These are phyloP conservation scores for Gyromitra esculenta DNA, from an alignment of 2,329 filamentous ascomycete genomes.

Conservation along the genomic window DNA sequence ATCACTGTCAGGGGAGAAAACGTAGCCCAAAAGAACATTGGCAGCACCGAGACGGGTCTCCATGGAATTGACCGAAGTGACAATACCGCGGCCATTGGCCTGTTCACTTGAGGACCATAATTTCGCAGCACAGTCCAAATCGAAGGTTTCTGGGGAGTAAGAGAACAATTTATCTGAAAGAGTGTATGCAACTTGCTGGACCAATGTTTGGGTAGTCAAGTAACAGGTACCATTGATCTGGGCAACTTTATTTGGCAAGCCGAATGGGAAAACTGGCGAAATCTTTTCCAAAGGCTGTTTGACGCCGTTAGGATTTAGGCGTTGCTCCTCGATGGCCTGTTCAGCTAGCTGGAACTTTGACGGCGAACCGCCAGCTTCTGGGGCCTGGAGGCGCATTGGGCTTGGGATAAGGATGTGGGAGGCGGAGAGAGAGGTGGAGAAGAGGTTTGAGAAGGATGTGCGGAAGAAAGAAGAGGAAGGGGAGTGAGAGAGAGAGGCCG, in stretches of 20 bases:
- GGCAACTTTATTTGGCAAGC: constrained; percentile 52
- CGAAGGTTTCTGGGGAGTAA: constrained; percentile 93
- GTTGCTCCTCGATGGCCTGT: constrained; percentile 40
- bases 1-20: constrained; percentile 97
- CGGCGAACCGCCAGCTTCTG: constrained; percentile 33
- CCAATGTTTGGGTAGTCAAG: constrained; percentile 87
- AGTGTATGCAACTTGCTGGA: constrained; percentile 95
- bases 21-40: constrained; percentile 90
- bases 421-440: constrained; percentile 33
- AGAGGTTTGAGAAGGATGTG: constrained; percentile 33
- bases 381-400: constrained; percentile 41
- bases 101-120: constrained; percentile 76
- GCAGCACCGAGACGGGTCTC: constrained; percentile 91
- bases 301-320: constrained; percentile 26
- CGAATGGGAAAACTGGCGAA: constrained; percentile 56
- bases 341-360: constrained; percentile 48
- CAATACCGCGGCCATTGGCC: constrained; percentile 77
- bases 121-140: constrained; percentile 83
- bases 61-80: constrained; percentile 79
- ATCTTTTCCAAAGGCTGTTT: constrained; percentile 45
- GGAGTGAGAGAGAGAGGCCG: constrained; percentile 22
- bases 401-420: constrained; percentile 34
- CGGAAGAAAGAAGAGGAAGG: constrained; percentile 32
- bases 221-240: constrained; percentile 86
- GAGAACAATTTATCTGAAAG: constrained; percentile 97